Evolutionary conservation across 139 green algal species (phyloP).

Genomic region (Micractinium sp.): DNA sequence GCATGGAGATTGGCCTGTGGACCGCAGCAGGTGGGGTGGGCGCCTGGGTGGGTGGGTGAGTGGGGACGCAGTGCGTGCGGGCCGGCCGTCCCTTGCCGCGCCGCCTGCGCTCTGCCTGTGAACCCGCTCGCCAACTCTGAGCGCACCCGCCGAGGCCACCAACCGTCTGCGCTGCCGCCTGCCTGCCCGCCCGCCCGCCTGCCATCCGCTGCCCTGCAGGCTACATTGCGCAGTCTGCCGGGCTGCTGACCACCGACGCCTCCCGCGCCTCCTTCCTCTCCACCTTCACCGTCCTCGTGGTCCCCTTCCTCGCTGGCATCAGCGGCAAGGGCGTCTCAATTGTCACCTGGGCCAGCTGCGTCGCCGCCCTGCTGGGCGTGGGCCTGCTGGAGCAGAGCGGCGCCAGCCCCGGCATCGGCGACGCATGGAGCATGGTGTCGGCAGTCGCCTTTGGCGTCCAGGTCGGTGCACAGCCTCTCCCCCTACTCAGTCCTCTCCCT

Average conservation of each 20-base stretch:
- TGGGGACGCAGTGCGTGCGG: not conserved
- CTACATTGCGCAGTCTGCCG: slow-evolving; percentile 69
- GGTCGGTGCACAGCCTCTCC: too few relatives aligned
- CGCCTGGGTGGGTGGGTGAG: not conserved
- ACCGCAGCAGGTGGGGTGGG: slow-evolving; percentile 27
- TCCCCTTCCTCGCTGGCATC: slow-evolving; percentile 79
- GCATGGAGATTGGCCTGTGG: slow-evolving; percentile 54
- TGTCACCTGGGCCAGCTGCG: slow-evolving; percentile 65
- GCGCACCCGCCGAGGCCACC: not conserved
- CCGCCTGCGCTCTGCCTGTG: not conserved
- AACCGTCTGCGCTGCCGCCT: not conserved
- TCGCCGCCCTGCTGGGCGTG: slow-evolving; percentile 71
- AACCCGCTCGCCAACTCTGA: too few relatives aligned
- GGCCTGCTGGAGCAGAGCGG: slow-evolving; percentile 69
- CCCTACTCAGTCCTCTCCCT: too few relatives aligned
- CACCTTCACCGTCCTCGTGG: slow-evolving; percentile 86
- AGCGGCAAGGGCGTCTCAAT: slow-evolving; percentile 62
- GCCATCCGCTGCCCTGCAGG: slow-evolving; percentile 15
- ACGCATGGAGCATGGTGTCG: slow-evolving; percentile 68
- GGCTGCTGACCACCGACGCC: slow-evolving; percentile 74
- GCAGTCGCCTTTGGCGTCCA: slow-evolving; percentile 78
- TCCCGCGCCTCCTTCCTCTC: slow-evolving; percentile 75
- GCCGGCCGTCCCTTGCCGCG: too few relatives aligned
- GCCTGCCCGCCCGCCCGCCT: not conserved
- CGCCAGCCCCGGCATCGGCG: slow-evolving; percentile 59